These are phyloP conservation scores for Celoporthe dispersa DNA, from an alignment of 2,329 filamentous ascomycete genomes.

Conservation along the genomic window DNA sequence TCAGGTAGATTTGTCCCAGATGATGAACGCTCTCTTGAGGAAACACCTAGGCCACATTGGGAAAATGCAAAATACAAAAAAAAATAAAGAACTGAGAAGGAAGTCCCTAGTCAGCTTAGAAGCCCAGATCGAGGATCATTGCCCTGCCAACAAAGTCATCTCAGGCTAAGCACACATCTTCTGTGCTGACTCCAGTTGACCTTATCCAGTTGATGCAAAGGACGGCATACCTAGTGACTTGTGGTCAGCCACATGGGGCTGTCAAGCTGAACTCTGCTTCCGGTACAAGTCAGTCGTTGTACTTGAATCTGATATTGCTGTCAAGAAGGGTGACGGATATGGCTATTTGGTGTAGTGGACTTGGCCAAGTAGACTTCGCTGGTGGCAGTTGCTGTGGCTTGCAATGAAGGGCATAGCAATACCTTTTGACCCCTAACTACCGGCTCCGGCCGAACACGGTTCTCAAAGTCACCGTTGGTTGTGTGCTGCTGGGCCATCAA, in stretches of 20 bases:
- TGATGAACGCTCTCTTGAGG: neutral
- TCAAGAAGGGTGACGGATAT: neutral
- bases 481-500: neutral
- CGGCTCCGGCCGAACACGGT: neutral
- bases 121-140: neutral
- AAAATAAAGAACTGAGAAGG: neutral
- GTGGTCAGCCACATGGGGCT: neutral
- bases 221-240: neutral
- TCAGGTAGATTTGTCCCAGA: neutral
- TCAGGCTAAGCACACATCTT: neutral
- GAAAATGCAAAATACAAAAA: too few species aligned
- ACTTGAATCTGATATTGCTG: neutral
- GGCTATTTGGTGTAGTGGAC: neutral
- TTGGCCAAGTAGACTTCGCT: neutral
- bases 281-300: neutral
- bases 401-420: neutral
- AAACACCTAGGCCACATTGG: neutral
- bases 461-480: neutral
- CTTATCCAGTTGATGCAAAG: neutral
- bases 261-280: neutral
- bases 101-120: neutral
- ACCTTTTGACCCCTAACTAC: neutral
- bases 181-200: neutral
- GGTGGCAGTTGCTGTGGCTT: neutral
- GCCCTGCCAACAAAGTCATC: neutral